Evolutionary conservation across 129 eudicot species (phyloP), one percentile per base, ranked within the genome.

Genomic region (Calendula officinalis): DNA sequence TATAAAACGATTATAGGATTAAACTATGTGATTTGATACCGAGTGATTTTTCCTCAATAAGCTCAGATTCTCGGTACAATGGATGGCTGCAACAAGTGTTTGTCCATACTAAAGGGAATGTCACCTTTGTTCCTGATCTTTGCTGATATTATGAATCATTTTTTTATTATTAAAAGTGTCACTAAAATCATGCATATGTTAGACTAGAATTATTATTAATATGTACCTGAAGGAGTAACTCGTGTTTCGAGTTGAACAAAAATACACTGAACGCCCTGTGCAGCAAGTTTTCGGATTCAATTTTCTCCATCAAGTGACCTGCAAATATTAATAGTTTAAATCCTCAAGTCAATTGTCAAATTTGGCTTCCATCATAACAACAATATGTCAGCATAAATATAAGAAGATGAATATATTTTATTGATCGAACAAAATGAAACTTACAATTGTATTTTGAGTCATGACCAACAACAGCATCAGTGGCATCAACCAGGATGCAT

Each of bases 31-130:
- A 12, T 43, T 22, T 22, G 30, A 34, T 86, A 91, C 98, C 98
- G 44, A 91, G 89, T 4, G 44, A 41, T 12, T 87, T 77, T 73
- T 91, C 96, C 43, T 80, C 82, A 40, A 87, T 87, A 51, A 91
- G 96, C 81, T 91, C 98, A 14, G 96, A 78, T 47, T 91, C 98
- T 52, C 94, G 83, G 72, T 77, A 76, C 9, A 91, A 81, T 4
- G 98, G 98, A 71, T 91, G 98, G 70, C 98, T 91, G 80, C 98
- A 91, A 77, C 98, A 91, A 55, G 98, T 91, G 90, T 91, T 91
- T 70, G 98, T 91, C 98, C 98, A 91, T 56, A 91, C 98, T 77
- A 87, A 64, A 43, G 98, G 98, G 64, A 91, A 91, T 51, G 98
- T 91, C 61, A 91, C 98, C 83, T 91, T 91, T 45, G 96, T 82